Conservation (phyloP, 2,329 filamentous ascomycete genomes). For the Calonectria ilicicola region DNA sequence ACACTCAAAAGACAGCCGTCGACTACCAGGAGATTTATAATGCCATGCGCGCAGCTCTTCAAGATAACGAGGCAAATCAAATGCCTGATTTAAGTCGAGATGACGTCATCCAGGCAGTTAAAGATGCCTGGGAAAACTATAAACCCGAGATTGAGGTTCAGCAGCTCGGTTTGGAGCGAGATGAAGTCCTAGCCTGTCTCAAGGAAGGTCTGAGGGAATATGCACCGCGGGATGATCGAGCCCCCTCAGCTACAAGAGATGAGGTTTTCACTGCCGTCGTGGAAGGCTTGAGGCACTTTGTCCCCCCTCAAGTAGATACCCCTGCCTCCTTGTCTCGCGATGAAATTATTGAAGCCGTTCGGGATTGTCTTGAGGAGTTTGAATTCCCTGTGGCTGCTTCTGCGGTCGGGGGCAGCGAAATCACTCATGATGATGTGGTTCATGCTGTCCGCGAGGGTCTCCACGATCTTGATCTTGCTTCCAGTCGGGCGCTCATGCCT, state of each 20-base stretch:
- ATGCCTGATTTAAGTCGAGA: slow-evolving; percentile 73
- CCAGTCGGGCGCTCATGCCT: slow-evolving; percentile 55
- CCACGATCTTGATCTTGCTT: slow-evolving; percentile 60
- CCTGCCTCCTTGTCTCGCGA: slow-evolving; percentile 80
- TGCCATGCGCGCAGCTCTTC: slow-evolving; percentile 80
- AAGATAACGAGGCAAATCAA: slow-evolving; percentile 66
- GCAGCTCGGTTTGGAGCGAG: slow-evolving; percentile 88
- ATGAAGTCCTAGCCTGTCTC: slow-evolving; percentile 89
- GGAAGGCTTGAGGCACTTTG: slow-evolving; percentile 86
- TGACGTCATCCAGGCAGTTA: slow-evolving; percentile 87
- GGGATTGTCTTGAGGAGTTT: slow-evolving; percentile 88
- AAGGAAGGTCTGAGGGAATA: slow-evolving; percentile 88
- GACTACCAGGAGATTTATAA: slow-evolving; percentile 90
- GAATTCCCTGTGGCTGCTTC: slow-evolving; percentile 77
- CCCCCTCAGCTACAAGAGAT: slow-evolving; percentile 77
- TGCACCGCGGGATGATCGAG: slow-evolving; percentile 63
- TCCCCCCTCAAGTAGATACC: slow-evolving; percentile 77
- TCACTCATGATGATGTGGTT: slow-evolving; percentile 72
- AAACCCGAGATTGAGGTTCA: slow-evolving; percentile 94
- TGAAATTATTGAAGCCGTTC: slow-evolving; percentile 85
- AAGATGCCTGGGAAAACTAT: slow-evolving; percentile 93
- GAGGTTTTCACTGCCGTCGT: slow-evolving; percentile 88
- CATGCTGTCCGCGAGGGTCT: slow-evolving; percentile 73
- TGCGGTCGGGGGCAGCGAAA: slow-evolving; percentile 61
- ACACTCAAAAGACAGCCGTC: slow-evolving; percentile 70